A percentile compares a stretch with the other conserved stretches of the same genome.
Evolutionary conservation across 2,329 filamentous ascomycete genomes (phyloP).

Genomic region (Alternaria gaisen): DNA sequence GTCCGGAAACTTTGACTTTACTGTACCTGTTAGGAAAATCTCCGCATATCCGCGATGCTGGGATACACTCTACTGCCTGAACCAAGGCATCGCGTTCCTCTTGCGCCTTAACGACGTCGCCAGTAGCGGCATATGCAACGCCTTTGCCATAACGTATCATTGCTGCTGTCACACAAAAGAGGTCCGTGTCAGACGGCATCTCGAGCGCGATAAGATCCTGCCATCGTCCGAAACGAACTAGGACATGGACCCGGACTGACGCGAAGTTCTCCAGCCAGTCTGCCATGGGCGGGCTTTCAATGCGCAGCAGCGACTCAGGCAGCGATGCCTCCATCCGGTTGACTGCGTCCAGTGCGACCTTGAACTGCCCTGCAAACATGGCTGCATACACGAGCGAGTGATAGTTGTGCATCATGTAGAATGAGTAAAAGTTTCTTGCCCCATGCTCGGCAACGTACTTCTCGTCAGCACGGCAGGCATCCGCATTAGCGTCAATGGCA

Average conservation of each 20-base stretch:
- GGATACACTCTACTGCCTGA: constrained; percentile 62
- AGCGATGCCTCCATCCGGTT: constrained; percentile 68
- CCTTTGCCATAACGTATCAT: constrained; percentile 74
- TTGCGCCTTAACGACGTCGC: constrained; percentile 64
- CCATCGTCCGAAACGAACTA: constrained; percentile 79
- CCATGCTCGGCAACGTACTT: constrained; percentile 69
- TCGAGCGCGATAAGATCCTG: constrained; percentile 66
- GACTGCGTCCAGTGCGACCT: constrained; percentile 69
- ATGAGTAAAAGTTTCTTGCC: constrained; percentile 75
- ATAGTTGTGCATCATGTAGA: constrained; percentile 78
- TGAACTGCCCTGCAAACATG: constrained; percentile 76
- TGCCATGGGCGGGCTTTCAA: constrained; percentile 76
- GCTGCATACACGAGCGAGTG: constrained; percentile 80
- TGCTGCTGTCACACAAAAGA: constrained; percentile 76
- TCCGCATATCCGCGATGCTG: constrained; percentile 63
- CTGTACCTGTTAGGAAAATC: constrained; percentile 70
- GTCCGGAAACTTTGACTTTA: neutral
- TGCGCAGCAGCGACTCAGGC: constrained; percentile 69
- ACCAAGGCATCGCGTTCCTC: constrained; percentile 62
- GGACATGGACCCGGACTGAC: constrained; percentile 71
- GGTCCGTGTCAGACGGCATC: constrained; percentile 64
- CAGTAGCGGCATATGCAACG: constrained; percentile 70
- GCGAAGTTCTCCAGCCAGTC: constrained; percentile 78
- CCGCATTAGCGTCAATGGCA: constrained; percentile 72
- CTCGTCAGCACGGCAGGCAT: constrained; percentile 73